Conservation (phyloP, 2,329 filamentous ascomycete genomes). For the Aspergillus fructus region DNA sequence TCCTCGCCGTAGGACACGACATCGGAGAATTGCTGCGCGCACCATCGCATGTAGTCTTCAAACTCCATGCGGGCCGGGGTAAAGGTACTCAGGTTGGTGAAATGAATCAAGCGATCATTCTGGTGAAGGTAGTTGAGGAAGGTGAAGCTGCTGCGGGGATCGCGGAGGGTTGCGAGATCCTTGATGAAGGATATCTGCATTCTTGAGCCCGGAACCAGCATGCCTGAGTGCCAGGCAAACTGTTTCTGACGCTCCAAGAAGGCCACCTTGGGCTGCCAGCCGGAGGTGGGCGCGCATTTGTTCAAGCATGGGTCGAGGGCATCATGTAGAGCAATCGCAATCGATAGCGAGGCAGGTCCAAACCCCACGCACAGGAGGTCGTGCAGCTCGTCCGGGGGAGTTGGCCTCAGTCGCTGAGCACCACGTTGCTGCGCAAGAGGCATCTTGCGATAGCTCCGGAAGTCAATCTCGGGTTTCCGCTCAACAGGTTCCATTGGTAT, state of each 20-base stretch:
- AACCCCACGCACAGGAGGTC: constrained; percentile 92
- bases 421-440: constrained; percentile 23
- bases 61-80: constrained; percentile 83
- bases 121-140: constrained; percentile 91
- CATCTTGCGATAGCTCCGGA: constrained; percentile 24
- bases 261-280: constrained; percentile 65
- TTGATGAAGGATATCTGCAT: constrained; percentile 99
- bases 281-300: constrained; percentile 38
- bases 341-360: constrained; percentile 83
- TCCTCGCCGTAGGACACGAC: constrained; percentile 75
- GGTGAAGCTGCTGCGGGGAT: constrained; percentile 88
- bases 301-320: constrained; percentile 54
- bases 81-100: constrained; percentile 88
- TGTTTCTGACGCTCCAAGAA: constrained; percentile 82
- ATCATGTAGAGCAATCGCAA: constrained; percentile 87
- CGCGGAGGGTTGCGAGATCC: constrained; percentile 83
- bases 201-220: constrained; percentile 87
- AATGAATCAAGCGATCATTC: constrained; percentile 79
- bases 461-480: constrained; percentile 28
- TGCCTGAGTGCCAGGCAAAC: constrained; percentile 93
- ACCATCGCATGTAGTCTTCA: constrained; percentile 95
- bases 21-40: constrained; percentile 72
- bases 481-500: constrained; percentile 21
- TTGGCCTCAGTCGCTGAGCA: constrained; percentile 51
- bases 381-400: constrained; percentile 63